Evolutionary conservation across 768 basidiomycete genomes (phyloP).

Genomic region (Paxillus ammoniavirescens): DNA sequence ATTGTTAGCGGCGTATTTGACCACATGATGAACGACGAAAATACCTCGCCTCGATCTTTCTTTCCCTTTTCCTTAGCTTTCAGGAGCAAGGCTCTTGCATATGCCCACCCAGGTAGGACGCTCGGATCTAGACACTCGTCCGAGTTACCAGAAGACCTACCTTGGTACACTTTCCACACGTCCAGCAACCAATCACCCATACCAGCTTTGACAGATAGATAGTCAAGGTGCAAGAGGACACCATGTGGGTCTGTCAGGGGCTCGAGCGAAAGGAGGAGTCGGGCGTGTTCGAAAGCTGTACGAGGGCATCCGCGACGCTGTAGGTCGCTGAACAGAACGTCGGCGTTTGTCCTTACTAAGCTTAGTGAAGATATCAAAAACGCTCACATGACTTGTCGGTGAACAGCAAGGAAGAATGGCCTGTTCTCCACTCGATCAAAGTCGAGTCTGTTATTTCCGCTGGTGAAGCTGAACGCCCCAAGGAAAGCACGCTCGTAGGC

Average conservation of each 20-base stretch:
- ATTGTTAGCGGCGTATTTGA: conserved; percentile 2
- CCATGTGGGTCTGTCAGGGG: conserved; percentile 91
- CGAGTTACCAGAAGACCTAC: conserved; percentile 4
- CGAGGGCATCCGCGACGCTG: conserved; percentile 87
- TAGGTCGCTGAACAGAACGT: conserved; percentile 56
- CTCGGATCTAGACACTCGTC: conserved; percentile 47
- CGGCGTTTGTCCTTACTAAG: neutral
- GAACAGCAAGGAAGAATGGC: conserved; percentile 86
- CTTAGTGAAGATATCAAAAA: neutral
- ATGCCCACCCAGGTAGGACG: conserved; percentile 76
- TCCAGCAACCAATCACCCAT: conserved; percentile 82
- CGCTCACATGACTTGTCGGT: conserved; percentile 76
- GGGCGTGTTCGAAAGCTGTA: conserved; percentile 88
- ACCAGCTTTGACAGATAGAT: conserved; percentile 76
- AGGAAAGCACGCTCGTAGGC: conserved; percentile 90
- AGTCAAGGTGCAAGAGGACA: conserved; percentile 78
- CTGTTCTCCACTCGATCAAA: conserved; percentile 91
- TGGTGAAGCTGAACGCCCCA: conserved; percentile 82
- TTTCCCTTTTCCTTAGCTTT: conserved; percentile 48
- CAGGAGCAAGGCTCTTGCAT: conserved; percentile 67
- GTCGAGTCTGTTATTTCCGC: conserved; percentile 79
- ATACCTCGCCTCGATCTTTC: conserved; percentile 41
- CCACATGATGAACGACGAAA: neutral
- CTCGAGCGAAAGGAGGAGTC: conserved; percentile 82
- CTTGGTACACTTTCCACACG: conserved; percentile 38